A percentile compares a stretch with the other conserved stretches of the same genome.
phyloP scores from a whole-genome alignment of 2,329 filamentous ascomycete genomes.

The Leptographium wingfieldii region DNA sequence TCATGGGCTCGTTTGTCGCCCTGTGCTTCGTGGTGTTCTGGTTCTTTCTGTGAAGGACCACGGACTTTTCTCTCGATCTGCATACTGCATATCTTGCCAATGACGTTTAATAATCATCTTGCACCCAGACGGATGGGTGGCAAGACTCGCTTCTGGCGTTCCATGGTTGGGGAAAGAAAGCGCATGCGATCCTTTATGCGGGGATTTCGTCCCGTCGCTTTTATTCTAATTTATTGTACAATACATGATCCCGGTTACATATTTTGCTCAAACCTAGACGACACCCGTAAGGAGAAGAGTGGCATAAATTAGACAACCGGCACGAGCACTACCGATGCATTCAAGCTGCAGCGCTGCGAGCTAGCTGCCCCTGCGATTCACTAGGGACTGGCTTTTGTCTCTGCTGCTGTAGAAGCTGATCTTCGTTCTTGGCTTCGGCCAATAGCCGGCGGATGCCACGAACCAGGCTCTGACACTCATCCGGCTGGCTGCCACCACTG shows the following conservation, averaged over 20 bases:
- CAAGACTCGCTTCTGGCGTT: neutral
- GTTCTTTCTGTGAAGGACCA: slow-evolving; percentile 48
- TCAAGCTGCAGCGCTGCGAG: neutral
- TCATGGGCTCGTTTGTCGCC: slow-evolving; percentile 82
- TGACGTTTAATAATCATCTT: neutral
- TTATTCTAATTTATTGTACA: neutral
- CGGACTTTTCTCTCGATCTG: neutral
- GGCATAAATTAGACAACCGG: neutral
- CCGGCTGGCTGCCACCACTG: slow-evolving; percentile 53
- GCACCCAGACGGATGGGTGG: neutral
- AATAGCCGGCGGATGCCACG: slow-evolving; percentile 52
- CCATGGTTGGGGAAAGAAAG: neutral
- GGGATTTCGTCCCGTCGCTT: neutral
- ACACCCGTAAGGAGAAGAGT: neutral
- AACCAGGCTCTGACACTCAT: slow-evolving; percentile 54
- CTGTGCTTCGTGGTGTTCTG: slow-evolving; percentile 82
- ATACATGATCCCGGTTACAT: neutral
- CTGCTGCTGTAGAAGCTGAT: neutral
- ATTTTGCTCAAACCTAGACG: neutral
- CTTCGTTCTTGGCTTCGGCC: slow-evolving; percentile 13
- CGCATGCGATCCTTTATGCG: neutral
- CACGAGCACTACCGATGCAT: neutral
- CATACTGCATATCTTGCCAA: neutral
- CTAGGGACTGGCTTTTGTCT: neutral
- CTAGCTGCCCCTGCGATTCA: neutral